These are phyloP conservation scores for Vitis labrusca DNA, from an alignment of 164 flowering plant species.

Conservation along the genomic window DNA sequence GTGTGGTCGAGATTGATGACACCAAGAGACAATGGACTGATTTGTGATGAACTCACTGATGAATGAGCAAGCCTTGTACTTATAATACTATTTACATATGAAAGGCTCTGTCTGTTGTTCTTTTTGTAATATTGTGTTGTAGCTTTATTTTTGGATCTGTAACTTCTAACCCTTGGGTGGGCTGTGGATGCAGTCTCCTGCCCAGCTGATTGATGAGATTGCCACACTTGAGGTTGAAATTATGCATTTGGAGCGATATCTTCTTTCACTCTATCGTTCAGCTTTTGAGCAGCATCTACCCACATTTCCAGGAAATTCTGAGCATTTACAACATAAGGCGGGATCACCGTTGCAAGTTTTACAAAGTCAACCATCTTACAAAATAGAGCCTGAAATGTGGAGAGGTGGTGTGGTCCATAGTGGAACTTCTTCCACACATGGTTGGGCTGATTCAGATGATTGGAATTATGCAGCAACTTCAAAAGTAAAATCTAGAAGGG, in stretches of 20 bases:
- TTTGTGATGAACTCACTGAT: too few relatives aligned
- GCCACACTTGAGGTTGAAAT: conserved; percentile 47
- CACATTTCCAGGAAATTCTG: conserved; percentile 13
- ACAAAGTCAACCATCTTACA: conserved; percentile 2
- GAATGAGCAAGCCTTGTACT: neutral
- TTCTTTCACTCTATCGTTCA: conserved; percentile 50
- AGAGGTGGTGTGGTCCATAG: conserved; percentile 6
- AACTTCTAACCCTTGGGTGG: neutral
- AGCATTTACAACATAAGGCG: conserved; percentile 1
- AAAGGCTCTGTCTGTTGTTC: too few relatives aligned
- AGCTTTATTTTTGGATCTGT: neutral
- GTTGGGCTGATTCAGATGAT: conserved; percentile 12
- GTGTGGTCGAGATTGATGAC: neutral
- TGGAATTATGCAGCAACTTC: conserved; percentile 14
- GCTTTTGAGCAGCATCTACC: conserved; percentile 36
- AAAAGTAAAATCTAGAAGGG: conserved; percentile 19
- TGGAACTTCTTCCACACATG: conserved; percentile 13
- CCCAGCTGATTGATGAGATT: conserved; percentile 44
- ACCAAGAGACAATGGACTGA: neutral
- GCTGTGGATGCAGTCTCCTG: conserved; percentile 34
- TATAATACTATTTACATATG: too few relatives aligned
- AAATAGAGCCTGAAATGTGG: conserved; percentile 10
- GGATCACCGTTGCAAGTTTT: conserved; percentile 7
- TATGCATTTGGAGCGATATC: conserved; percentile 45
- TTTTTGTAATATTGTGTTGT: too few relatives aligned